Conservation (phyloP, 1,284 basidiomycete genomes). For the Pholiota adiposa region DNA sequence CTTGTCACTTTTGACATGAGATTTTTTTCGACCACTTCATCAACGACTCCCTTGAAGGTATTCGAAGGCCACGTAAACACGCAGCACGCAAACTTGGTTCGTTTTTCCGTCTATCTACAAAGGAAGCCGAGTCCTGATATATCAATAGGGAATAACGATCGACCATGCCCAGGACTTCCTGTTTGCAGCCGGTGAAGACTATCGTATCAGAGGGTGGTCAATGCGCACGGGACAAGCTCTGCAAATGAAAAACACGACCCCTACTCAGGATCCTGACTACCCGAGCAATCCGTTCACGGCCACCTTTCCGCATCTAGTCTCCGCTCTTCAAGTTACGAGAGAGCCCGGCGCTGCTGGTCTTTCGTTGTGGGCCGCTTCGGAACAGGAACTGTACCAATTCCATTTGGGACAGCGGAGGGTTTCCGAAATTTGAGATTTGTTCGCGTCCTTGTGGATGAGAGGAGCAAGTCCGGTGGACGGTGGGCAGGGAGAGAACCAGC, state of each 20-base stretch:
- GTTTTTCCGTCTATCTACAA: slow-evolving; percentile 24
- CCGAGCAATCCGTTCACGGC: slow-evolving; percentile 36
- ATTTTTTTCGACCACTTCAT: slow-evolving; percentile 39
- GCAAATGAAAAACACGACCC: background rate
- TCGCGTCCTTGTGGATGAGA: too few relatives aligned
- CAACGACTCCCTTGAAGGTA: slow-evolving; percentile 43
- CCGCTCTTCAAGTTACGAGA: slow-evolving; percentile 48
- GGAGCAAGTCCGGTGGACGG: too few relatives aligned
- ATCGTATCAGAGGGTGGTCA: slow-evolving; percentile 68
- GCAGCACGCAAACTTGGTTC: slow-evolving; percentile 54
- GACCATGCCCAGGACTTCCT: slow-evolving; percentile 68
- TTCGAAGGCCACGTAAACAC: slow-evolving; percentile 63
- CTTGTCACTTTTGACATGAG: slow-evolving; percentile 70
- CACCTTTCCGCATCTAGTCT: slow-evolving; percentile 41
- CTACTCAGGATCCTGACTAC: background rate
- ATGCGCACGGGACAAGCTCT: slow-evolving; percentile 51
- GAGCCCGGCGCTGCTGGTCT: slow-evolving; percentile 35
- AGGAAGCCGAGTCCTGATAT: background rate
- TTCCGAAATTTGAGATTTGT: too few relatives aligned
- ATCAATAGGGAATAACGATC: slow-evolving; percentile 58
- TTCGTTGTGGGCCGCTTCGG: slow-evolving; percentile 48
- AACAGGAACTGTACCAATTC: slow-evolving; percentile 43
- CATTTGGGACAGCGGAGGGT: slow-evolving; percentile 44
- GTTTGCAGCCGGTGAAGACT: slow-evolving; percentile 74
- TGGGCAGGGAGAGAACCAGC: too few relatives aligned